These are phyloP conservation scores for Xanthoparmelia taractica DNA, from an alignment of 495 filamentous ascomycete genomes.

Conservation along the genomic window DNA sequence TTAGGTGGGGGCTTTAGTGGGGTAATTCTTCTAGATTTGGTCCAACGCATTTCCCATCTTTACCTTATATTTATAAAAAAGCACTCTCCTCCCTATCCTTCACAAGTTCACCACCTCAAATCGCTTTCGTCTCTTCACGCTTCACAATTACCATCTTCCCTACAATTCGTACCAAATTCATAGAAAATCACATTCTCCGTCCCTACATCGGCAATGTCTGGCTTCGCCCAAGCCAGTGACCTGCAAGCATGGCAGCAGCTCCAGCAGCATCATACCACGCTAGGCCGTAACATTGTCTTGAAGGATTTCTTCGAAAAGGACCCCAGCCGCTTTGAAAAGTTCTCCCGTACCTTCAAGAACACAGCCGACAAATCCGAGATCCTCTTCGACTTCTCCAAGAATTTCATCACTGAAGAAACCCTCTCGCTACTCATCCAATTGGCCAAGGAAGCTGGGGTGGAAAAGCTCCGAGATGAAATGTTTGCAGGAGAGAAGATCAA, in stretches of 20 bases:
- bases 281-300: conserved; percentile 81
- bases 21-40: background rate
- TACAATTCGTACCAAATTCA: no score
- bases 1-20: background rate
- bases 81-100: background rate
- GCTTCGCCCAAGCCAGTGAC: conserved; percentile 68
- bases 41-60: background rate
- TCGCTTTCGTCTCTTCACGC: no score
- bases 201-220: conserved; percentile 38
- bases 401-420: conserved; percentile 91
- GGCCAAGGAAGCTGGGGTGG: conserved; percentile 80
- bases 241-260: conserved; percentile 80
- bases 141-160: background rate
- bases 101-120: no score
- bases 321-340: conserved; percentile 80
- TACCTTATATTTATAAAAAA: background rate
- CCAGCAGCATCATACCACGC: conserved; percentile 73
- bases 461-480: conserved; percentile 93
- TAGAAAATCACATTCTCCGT: background rate
- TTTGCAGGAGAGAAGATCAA: conserved; percentile 97
- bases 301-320: conserved; percentile 90
- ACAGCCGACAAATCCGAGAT: conserved; percentile 69
- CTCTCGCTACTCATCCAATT: conserved; percentile 77
- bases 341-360: conserved; percentile 78
- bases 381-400: conserved; percentile 98